These are phyloP conservation scores for Infundibulicybe gibba DNA, from an alignment of 768 basidiomycete genomes.

Conservation along the genomic window DNA sequence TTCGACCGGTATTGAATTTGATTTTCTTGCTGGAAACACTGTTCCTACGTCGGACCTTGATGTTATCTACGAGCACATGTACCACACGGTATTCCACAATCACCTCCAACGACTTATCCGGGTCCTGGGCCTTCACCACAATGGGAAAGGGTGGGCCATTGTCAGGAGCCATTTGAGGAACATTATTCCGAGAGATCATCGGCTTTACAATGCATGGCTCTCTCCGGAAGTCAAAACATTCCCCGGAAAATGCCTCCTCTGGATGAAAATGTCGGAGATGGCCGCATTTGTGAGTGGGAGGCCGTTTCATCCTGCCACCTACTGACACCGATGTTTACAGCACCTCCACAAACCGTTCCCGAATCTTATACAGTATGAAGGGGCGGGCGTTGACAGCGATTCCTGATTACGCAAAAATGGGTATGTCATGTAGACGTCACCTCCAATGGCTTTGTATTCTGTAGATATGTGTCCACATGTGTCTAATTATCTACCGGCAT, in stretches of 20 bases:
- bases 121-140: slow-evolving; percentile 54
- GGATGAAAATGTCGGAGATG: slow-evolving; percentile 55
- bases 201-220: slow-evolving; percentile 46
- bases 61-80: slow-evolving; percentile 54
- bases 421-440: too few relatives aligned
- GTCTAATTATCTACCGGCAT: too few relatives aligned
- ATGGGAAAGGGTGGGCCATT: slow-evolving; percentile 47
- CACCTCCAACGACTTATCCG: slow-evolving; percentile 59
- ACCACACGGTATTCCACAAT: slow-evolving; percentile 57
- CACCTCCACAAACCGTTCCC: slow-evolving; percentile 53
- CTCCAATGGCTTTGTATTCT: too few relatives aligned
- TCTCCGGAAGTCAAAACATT: slow-evolving; percentile 44
- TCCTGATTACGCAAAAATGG: background rate
- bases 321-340: slow-evolving; percentile 19
- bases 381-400: slow-evolving; percentile 16
- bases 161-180: slow-evolving; percentile 41
- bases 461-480: too few relatives aligned
- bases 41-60: slow-evolving; percentile 47
- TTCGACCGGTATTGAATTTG: slow-evolving; percentile 46
- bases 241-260: slow-evolving; percentile 53
- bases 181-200: slow-evolving; percentile 42
- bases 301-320: background rate
- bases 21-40: slow-evolving; percentile 43
- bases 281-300: slow-evolving; percentile 45
- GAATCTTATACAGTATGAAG: slow-evolving; percentile 50